Evolutionary conservation across 2,329 filamentous ascomycete genomes (phyloP).

Genomic region (Pseudogymnoascus sp.): DNA sequence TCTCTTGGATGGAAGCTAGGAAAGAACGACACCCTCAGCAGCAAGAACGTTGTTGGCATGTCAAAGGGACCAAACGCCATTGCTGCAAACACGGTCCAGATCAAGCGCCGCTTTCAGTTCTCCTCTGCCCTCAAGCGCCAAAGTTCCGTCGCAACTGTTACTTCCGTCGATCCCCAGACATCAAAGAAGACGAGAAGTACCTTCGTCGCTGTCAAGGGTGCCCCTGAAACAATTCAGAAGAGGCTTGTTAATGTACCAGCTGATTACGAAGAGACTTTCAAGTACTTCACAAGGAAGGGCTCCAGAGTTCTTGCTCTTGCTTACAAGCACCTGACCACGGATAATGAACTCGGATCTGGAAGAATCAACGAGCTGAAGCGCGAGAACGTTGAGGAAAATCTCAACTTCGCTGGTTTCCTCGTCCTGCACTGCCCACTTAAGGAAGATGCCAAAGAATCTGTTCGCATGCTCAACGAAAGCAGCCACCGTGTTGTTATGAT

Average conservation of each 20-base stretch:
- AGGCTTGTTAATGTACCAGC: conserved; percentile 78
- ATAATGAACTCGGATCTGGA: conserved; percentile 71
- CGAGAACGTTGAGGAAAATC: conserved; percentile 76
- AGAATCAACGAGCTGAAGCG: conserved; percentile 92
- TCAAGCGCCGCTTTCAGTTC: conserved; percentile 96
- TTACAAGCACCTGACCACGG: conserved; percentile 81
- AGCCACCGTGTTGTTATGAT: conserved; percentile 99
- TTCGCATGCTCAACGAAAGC: conserved; percentile 97
- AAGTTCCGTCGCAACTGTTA: conserved; percentile 82
- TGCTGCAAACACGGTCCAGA: conserved; percentile 70
- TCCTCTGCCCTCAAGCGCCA: conserved; percentile 94
- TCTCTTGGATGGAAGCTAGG: conserved; percentile 92
- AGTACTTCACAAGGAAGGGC: conserved; percentile 93
- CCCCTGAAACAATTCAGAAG: conserved; percentile 90
- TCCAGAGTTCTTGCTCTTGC: conserved; percentile 88
- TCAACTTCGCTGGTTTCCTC: conserved; percentile 90
- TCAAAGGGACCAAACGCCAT: conserved; percentile 37
- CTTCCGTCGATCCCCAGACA: conserved; percentile 61
- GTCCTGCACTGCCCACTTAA: conserved; percentile 94
- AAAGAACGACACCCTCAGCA: conserved; percentile 73
- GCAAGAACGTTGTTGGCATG: conserved; percentile 46
- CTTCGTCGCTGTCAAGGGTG: conserved; percentile 93
- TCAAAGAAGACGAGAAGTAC: conserved; percentile 74
- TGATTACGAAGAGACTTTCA: conserved; percentile 96
- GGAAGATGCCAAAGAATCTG: conserved; percentile 86